phyloP scores from a whole-genome alignment of 148 eudicot species.

The Chenopodium formosanum region DNA sequence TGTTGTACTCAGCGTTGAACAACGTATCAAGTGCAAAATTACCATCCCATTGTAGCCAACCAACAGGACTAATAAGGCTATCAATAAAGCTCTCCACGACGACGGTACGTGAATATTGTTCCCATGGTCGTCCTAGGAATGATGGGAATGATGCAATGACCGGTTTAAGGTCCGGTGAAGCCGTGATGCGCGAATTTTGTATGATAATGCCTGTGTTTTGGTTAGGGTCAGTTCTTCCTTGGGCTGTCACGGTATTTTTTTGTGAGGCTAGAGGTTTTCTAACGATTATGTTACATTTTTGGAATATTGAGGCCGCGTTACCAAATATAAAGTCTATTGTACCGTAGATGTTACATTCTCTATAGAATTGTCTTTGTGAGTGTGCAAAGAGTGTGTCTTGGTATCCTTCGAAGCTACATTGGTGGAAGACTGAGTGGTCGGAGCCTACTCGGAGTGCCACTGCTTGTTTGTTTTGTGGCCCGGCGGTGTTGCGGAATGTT shows the following conservation, averaged over 20 bases:
- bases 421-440: constrained; percentile 46
- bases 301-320: constrained; percentile 44
- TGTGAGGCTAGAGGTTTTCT: constrained; percentile 31
- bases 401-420: constrained; percentile 42
- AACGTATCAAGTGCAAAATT: constrained; percentile 30
- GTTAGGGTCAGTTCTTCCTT: constrained; percentile 45
- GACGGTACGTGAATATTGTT: constrained; percentile 36
- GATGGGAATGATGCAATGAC: constrained; percentile 26
- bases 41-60: constrained; percentile 50
- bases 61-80: constrained; percentile 23
- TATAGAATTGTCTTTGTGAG: constrained; percentile 43
- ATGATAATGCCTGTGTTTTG: constrained; percentile 47
- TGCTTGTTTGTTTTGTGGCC: constrained; percentile 39
- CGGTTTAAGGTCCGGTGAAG: constrained; percentile 35
- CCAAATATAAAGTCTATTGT: constrained; percentile 51
- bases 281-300: constrained; percentile 38
- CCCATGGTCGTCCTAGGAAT: constrained; percentile 51
- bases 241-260: constrained; percentile 37
- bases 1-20: constrained; percentile 45
- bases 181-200: constrained; percentile 32
- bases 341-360: constrained; percentile 44
- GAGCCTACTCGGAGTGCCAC: constrained; percentile 40
- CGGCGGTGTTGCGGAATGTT: constrained; percentile 47
- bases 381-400: constrained; percentile 49
- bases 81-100: constrained; percentile 31